A percentile compares a stretch with the other conserved stretches of the same genome.
These are phyloP conservation scores for Cryptococcus sp. DNA, from an alignment of 1,284 basidiomycete species.

Conservation along the genomic window DNA sequence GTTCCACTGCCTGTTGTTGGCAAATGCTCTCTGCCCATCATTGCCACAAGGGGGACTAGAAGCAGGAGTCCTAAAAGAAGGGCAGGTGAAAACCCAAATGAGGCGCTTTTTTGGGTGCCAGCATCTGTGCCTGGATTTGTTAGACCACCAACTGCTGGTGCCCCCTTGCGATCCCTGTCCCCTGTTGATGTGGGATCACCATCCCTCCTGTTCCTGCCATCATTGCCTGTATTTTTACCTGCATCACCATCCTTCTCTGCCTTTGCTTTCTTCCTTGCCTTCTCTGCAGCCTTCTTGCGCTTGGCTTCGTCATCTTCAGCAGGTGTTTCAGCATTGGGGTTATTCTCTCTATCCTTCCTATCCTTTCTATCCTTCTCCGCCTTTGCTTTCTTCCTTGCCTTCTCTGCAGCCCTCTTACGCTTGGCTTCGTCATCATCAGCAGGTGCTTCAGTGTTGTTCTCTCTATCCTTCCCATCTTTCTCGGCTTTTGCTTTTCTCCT, in stretches of 20 bases:
- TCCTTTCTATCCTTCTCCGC: too few species aligned
- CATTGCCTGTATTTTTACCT: neutral
- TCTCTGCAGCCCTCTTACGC: conserved; percentile 6
- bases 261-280: neutral
- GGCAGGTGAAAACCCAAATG: conserved; percentile 9
- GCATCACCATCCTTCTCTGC: neutral
- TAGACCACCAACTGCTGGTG: neutral
- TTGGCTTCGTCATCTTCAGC: too few species aligned
- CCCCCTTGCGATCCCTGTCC: neutral
- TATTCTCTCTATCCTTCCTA: too few species aligned
- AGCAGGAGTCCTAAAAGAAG: conserved; percentile 13
- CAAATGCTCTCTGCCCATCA: conserved; percentile 4
- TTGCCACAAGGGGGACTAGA: conserved; percentile 6
- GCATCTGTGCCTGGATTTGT: neutral
- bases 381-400: conserved; percentile 1
- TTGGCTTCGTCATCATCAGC: neutral
- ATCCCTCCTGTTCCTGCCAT: neutral
- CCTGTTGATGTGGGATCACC: neutral
- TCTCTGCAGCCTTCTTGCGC: neutral
- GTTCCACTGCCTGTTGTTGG: conserved; percentile 3
- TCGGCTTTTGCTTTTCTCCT: conserved; percentile 5
- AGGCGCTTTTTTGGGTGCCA: neutral
- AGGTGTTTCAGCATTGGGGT: neutral
- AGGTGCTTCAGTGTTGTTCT: neutral
- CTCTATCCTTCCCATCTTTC: too few species aligned